Conservation (phyloP, 495 filamentous ascomycete genomes). For the Podospora didyma region DNA sequence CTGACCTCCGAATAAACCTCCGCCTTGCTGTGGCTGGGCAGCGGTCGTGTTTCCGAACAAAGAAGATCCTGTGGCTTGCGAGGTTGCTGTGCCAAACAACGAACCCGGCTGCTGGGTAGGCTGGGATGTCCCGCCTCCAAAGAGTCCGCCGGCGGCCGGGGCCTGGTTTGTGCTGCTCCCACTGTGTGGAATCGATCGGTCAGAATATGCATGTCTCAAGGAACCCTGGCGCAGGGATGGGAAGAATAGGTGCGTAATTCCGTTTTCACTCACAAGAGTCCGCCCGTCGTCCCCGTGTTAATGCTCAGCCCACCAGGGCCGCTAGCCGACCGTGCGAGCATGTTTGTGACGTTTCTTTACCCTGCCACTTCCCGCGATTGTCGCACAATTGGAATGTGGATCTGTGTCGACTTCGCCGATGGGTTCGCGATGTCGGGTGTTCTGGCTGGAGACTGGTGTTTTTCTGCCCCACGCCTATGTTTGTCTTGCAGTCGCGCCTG, state of each 20-base stretch:
- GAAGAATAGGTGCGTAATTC: not conserved
- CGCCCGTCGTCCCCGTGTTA: conserved; percentile 71
- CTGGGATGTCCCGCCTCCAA: conserved; percentile 36
- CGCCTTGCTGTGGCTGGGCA: conserved; percentile 3
- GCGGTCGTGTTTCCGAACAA: conserved; percentile 19
- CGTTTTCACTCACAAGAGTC: conserved; percentile 52
- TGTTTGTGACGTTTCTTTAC: conserved; percentile 26
- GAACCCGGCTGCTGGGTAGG: conserved; percentile 34
- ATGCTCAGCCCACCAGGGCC: conserved; percentile 67
- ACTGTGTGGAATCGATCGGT: conserved; percentile 21
- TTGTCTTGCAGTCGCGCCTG: not conserved
- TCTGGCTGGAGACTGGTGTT: not conserved
- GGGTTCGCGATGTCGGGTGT: not conserved
- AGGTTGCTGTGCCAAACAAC: conserved; percentile 49
- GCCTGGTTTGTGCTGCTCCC: conserved; percentile 38
- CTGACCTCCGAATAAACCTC: no score
- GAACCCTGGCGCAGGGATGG: not conserved
- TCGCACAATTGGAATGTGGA: conserved; percentile 7
- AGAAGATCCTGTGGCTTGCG: conserved; percentile 14
- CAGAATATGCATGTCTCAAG: conserved; percentile 5
- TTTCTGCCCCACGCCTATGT: not conserved
- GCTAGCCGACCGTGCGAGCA: conserved; percentile 57
- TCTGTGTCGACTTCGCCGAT: not conserved
- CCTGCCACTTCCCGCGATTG: not conserved
- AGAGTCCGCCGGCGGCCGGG: conserved; percentile 44